Base-by-base conservation (phyloP, 331 rosid genomes). In the Phaseolus coccineus region DNA sequence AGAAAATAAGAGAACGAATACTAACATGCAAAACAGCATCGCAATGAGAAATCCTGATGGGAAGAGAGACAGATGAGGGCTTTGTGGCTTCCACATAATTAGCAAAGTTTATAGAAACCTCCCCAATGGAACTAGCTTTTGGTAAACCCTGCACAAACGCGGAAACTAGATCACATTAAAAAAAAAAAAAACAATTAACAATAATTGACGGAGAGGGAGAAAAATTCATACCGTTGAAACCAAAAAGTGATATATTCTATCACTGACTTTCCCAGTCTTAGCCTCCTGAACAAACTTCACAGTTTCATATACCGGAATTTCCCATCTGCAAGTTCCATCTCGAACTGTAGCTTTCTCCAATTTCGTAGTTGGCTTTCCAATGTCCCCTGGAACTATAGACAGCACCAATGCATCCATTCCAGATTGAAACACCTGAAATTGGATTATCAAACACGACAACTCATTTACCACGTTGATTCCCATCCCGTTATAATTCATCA, bases 21-120 rank as follows among this genome's bases (percentile, higher is more conserved):
- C 99, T 89, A 82, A 96, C 99, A 85, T 96, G 97, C 82, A 96
- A 87, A 87, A 93, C 84, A 57, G 93, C 92, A 74, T 79, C 89
- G 31, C 86, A 88, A 27, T 71, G 90, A 14, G 97, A 89, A 83
- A 71, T 90, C 90, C 78, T 93, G 44, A 96, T 84, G 72, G 98
- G 96, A 89, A 96, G 96, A 85, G 98, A 87, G 44, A 89, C 80
- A 35, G 87, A 77, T 24, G 84, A 87, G 27, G 93, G 82, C 39
- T 87, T 96, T 5, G 85, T 88, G 48, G 97, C 89, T 31, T 96
- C 92, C 0, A 84, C 93, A 86, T 91, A 96, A 64, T 88, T 92
- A 15, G 97, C 89, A 73, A 96, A 89, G 72, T 96, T 87, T 67
- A 96, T 44, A 44, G 96, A 89, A 89, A 81, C 91, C 80, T 93